Percentiles rank a stretch among this genome's conserved stretches.
phyloP scores from a whole-genome alignment of 2,329 filamentous ascomycete species.

The Fusarium sp. region DNA sequence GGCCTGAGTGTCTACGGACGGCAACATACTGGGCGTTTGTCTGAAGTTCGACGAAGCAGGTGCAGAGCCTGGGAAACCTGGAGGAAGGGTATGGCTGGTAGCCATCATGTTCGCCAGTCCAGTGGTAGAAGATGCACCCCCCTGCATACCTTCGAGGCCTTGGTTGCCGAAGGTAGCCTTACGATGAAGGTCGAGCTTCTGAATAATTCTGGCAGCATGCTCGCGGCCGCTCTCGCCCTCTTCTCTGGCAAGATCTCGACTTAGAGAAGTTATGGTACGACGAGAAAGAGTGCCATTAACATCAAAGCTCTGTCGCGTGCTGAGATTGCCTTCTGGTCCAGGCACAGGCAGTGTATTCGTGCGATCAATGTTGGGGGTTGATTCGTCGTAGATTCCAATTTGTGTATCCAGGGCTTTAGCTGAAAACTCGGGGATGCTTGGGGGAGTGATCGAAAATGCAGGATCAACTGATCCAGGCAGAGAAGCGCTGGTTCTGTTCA shows the following conservation, averaged over 20 bases:
- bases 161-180: slow-evolving; percentile 71
- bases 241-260: slow-evolving; percentile 62
- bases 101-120: slow-evolving; percentile 89
- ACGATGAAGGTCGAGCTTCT: slow-evolving; percentile 89
- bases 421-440: slow-evolving; percentile 89
- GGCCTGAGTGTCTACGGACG: slow-evolving; percentile 58
- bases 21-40: slow-evolving; percentile 46
- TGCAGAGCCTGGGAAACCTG: slow-evolving; percentile 61
- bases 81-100: slow-evolving; percentile 82
- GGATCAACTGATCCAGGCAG: slow-evolving; percentile 69
- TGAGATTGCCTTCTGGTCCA: slow-evolving; percentile 64
- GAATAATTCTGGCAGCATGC: slow-evolving; percentile 88
- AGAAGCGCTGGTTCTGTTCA: slow-evolving; percentile 61
- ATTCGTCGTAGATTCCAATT: slow-evolving; percentile 64
- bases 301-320: slow-evolving; percentile 78
- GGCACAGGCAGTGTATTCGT: slow-evolving; percentile 72
- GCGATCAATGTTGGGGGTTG: slow-evolving; percentile 62
- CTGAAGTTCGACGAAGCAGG: slow-evolving; percentile 47
- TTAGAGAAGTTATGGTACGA: slow-evolving; percentile 66
- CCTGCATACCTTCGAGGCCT: slow-evolving; percentile 53
- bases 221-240: slow-evolving; percentile 82
- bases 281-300: slow-evolving; percentile 62
- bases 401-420: slow-evolving; percentile 79
- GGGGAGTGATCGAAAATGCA: slow-evolving; percentile 92
- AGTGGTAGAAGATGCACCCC: slow-evolving; percentile 56